Base-by-base conservation (phyloP, 441 rosid species). In the Pelargonium citronellum region DNA sequence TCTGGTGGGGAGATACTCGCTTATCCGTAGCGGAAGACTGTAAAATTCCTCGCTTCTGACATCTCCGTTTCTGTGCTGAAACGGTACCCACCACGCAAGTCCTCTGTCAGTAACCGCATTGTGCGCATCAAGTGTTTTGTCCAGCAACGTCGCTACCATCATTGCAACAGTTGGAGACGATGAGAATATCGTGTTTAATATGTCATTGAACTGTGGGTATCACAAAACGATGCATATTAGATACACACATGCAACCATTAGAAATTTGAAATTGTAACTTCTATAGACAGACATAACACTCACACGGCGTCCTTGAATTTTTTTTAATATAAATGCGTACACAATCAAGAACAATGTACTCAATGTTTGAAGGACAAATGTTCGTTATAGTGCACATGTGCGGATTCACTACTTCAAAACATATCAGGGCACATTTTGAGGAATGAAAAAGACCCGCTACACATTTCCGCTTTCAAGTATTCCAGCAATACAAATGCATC, bases 1-100 rank as follows among this genome's bases (percentile, higher is more conserved):
- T 74, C 99, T 81, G 12, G 86, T 57, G 9, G 97, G 97, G 1
- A 90, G 16, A 74, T 81, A 82, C 64, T 81, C 83, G 4, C 78
- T 67, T 8, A 87, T 15, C 77, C 95, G 76, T 22, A 87, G 75
- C 2, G 95, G 99, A 30, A 80, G 69, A 44, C 84, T 78, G 79
- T 94, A 94, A 73, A 90, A 94, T 80, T 91, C 99, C 0, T 78
- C 87, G 1, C 83, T 91, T 78, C 98, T 79, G 1, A 0, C 1
- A 44, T 94, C 99, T 58, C 99, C 94, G 2, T 78, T 55, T 75
- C 85, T 76, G 66, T 72, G 75, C 80, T 85, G 95, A 87, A 94
- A 94, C 0, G 99, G 99, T 64, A 51, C 74, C 99, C 95, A 94
- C 99, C 99, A 94, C 3, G 82, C 77, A 41, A 85, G 46, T 72